phyloP scores from a whole-genome alignment of 805 yeast genomes.

The Hanseniaspora valbyensis region DNA sequence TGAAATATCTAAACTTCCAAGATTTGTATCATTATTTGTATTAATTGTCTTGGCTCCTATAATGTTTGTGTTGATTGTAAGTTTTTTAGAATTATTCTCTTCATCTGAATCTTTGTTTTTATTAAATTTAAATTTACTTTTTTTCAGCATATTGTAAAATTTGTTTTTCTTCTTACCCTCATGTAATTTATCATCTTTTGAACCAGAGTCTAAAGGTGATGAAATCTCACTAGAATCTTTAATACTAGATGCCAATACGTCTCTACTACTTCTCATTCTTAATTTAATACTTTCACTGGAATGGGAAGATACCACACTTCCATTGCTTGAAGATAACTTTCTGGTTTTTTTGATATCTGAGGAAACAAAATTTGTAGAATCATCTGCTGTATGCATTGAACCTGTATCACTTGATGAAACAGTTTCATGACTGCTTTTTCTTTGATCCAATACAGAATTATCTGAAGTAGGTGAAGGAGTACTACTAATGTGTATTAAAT shows the following conservation, averaged over 20 bases:
- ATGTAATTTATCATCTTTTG: background rate
- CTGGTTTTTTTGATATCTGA: too few relatives aligned
- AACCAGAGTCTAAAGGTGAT: background rate
- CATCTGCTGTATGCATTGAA: slow-evolving; percentile 16
- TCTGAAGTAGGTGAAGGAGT: slow-evolving; percentile 2
- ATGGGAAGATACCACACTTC: background rate
- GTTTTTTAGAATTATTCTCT: background rate
- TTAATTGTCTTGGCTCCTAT: too few relatives aligned
- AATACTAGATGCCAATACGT: background rate
- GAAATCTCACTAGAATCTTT: background rate
- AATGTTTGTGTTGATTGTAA: slow-evolving; percentile 1
- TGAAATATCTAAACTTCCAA: background rate
- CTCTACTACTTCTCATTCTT: background rate
- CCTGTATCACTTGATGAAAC: slow-evolving; percentile 6
- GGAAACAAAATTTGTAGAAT: background rate
- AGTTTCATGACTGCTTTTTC: background rate
- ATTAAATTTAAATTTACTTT: slow-evolving; percentile 10
- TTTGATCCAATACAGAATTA: background rate
- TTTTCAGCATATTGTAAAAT: slow-evolving; percentile 7
- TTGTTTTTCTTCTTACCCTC: slow-evolving; percentile 5
- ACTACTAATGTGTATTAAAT: background rate
- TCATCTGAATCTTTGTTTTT: background rate
- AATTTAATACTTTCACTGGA: background rate
- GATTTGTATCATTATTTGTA: background rate
- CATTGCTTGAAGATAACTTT: background rate